These are phyloP conservation scores for Berberis vulgaris DNA, from an alignment of 164 flowering plant species.

Conservation along the genomic window DNA sequence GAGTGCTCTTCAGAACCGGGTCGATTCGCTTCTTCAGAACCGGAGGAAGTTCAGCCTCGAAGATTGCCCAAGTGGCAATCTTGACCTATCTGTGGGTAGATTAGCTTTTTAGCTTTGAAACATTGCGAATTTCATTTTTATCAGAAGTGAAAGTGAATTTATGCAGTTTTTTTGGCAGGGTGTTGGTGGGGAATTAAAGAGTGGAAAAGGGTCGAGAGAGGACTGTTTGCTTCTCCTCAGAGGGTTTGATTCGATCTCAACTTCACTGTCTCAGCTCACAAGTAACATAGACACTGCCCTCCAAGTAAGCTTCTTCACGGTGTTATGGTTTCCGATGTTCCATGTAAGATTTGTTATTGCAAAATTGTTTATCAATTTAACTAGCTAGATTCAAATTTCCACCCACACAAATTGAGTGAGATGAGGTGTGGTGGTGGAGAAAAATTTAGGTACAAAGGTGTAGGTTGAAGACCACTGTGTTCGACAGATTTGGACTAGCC, in stretches of 20 bases:
- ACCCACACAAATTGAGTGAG: too few species aligned
- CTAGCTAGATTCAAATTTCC: too few species aligned
- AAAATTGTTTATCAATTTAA: neutral
- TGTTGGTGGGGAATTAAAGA: conserved; percentile 24
- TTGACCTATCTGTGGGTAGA: conserved; percentile 11
- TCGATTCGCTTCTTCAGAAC: conserved; percentile 54
- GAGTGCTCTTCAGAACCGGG: conserved; percentile 54
- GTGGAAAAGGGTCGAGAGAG: conserved; percentile 38
- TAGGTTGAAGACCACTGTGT: neutral
- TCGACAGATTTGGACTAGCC: neutral
- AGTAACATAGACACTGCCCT: conserved; percentile 59
- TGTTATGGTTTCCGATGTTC: neutral
- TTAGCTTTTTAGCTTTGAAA: neutral
- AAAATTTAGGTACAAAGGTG: neutral
- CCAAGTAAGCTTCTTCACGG: conserved; percentile 32
- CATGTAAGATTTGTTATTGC: neutral
- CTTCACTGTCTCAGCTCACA: conserved; percentile 62
- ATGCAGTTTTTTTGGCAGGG: neutral
- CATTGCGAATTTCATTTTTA: neutral
- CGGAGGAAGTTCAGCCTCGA: conserved; percentile 9
- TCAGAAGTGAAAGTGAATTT: neutral
- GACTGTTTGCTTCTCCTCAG: conserved; percentile 73
- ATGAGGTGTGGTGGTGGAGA: too few species aligned
- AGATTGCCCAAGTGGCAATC: neutral
- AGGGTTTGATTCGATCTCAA: conserved; percentile 79